A percentile compares a stretch with the other conserved stretches of the same genome.
Evolutionary conservation across 106 monocot species (phyloP).

Genomic region (Allium sativum): DNA sequence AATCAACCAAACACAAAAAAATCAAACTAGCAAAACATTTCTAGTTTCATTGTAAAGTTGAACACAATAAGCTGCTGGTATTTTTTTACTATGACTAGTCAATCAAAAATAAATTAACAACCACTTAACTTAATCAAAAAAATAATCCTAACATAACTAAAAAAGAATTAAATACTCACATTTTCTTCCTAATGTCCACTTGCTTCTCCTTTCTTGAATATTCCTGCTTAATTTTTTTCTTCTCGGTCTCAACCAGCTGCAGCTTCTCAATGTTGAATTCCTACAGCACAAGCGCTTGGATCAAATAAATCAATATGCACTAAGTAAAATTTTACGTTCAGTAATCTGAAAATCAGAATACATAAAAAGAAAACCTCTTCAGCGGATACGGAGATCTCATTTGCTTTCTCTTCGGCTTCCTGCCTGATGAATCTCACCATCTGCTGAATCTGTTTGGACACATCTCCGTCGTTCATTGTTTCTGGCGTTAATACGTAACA

Average conservation of each 20-base stretch:
- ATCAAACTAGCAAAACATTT: background rate
- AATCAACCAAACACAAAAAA: background rate
- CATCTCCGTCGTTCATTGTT: constrained; percentile 71
- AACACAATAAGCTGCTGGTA: no score
- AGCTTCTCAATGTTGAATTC: constrained; percentile 98
- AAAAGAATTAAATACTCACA: constrained; percentile 23
- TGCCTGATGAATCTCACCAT: constrained; percentile 16
- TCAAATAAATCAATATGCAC: no score
- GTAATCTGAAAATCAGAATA: no score
- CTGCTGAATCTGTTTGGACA: constrained; percentile 8
- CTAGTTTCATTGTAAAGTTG: no score
- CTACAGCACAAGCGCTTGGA: constrained; percentile 14
- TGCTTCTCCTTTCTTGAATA: constrained; percentile 92
- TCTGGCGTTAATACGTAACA: background rate
- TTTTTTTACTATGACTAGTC: no score
- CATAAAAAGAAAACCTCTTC: background rate
- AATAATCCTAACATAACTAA: background rate
- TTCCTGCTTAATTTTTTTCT: constrained; percentile 87
- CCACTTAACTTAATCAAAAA: no score
- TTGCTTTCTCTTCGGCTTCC: constrained; percentile 16
- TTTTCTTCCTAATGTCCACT: constrained; percentile 84
- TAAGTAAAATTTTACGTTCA: no score
- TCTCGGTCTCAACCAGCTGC: constrained; percentile 90
- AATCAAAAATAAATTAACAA: no score
- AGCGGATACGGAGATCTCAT: constrained; percentile 12